A percentile compares a stretch with the other conserved stretches of the same genome.
Evolutionary conservation across 352 stramenopile genomes (phyloP).

Genomic region (Globisporangium recalcitrans): DNA sequence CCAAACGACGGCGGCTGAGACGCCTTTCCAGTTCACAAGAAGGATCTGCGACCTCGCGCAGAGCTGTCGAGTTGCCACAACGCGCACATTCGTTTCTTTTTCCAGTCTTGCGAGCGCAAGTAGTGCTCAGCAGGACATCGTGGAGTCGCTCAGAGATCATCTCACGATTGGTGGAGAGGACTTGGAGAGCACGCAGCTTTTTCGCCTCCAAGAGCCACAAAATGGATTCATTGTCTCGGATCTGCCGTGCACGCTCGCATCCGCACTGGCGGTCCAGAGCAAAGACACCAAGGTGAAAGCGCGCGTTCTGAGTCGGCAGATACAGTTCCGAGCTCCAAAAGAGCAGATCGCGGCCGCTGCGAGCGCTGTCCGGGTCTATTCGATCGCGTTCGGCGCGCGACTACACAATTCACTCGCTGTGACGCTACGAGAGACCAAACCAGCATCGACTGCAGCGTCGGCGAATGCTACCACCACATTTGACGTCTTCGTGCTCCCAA

Average conservation of each 20-base stretch:
- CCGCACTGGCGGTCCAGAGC: constrained; percentile 1
- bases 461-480: not conserved
- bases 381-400: constrained; percentile 7
- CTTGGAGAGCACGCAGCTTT: constrained; percentile 10
- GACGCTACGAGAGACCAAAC: not conserved
- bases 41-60: constrained; percentile 2
- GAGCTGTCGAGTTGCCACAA: not conserved
- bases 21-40: constrained; percentile 9
- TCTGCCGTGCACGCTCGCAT: constrained; percentile 13
- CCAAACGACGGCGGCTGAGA: not conserved
- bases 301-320: constrained; percentile 2
- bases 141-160: constrained; percentile 4
- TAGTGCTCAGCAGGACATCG: constrained; percentile 12
- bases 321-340: constrained; percentile 1
- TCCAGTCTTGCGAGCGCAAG: constrained; percentile 5
- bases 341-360: not conserved
- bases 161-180: constrained; percentile 16
- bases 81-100: not conserved
- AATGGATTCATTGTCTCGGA: constrained; percentile 5
- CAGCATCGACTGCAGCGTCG: not conserved
- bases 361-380: constrained; percentile 6
- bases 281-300: not conserved
- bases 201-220: constrained; percentile 2
- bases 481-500: constrained; percentile 11
- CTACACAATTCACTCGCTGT: constrained; percentile 5